These are phyloP conservation scores for Ceratobasidium sp. DNA, from an alignment of 1,284 basidiomycete species.

Conservation along the genomic window DNA sequence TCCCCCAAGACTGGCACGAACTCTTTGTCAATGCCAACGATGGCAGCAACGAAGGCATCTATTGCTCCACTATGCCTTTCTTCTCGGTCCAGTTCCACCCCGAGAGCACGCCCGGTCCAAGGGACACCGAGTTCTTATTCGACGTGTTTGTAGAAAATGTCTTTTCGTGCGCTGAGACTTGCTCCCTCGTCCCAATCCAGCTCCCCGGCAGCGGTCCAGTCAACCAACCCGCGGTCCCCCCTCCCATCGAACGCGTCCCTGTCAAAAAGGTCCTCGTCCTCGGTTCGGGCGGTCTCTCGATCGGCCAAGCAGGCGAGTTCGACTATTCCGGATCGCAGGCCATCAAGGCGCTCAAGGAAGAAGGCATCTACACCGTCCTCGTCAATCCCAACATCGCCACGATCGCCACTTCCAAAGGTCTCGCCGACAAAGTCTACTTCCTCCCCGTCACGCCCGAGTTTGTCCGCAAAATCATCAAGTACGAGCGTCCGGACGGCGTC, in stretches of 20 bases:
- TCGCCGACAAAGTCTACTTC: slow-evolving; percentile 99
- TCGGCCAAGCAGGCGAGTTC: slow-evolving; percentile 98
- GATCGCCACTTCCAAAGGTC: slow-evolving; percentile 95
- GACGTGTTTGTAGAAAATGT: slow-evolving; percentile 96
- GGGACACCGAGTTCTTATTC: slow-evolving; percentile 98
- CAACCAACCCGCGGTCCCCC: slow-evolving; percentile 77
- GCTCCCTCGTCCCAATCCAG: slow-evolving; percentile 72
- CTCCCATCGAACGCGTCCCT: slow-evolving; percentile 61
- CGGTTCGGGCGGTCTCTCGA: slow-evolving; percentile 96
- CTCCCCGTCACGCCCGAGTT: slow-evolving; percentile 98
- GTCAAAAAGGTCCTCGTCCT: slow-evolving; percentile 96
- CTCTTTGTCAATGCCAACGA: slow-evolving; percentile 98
- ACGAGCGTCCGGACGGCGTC: slow-evolving; percentile 98
- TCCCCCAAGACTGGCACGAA: slow-evolving; percentile 89
- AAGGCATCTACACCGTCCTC: slow-evolving; percentile 98
- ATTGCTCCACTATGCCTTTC: slow-evolving; percentile 88
- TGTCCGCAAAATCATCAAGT: slow-evolving; percentile 96
- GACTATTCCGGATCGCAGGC: slow-evolving; percentile 99
- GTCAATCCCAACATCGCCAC: slow-evolving; percentile 99
- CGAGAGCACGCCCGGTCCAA: slow-evolving; percentile 96
- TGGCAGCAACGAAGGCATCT: slow-evolving; percentile 96
- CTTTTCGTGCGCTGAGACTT: slow-evolving; percentile 74
- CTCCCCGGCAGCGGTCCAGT: slow-evolving; percentile 89
- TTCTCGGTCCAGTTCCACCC: slow-evolving; percentile 99
- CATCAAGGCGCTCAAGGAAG: slow-evolving; percentile 98